phyloP scores from a whole-genome alignment of 1,139 yeast genomes.

The Meyerozyma sp. region DNA sequence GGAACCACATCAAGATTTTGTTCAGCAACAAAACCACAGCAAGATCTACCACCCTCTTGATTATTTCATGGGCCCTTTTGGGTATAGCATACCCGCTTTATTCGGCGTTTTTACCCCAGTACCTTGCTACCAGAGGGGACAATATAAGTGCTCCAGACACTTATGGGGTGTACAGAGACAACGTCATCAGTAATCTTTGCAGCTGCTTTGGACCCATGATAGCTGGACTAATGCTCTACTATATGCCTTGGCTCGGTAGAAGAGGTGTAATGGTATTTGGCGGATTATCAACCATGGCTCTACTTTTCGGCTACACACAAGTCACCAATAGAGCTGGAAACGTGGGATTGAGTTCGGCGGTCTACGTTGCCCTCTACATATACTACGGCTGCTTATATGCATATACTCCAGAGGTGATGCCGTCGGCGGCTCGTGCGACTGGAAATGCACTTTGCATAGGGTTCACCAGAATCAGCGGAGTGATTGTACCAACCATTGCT shows the following conservation, averaged over 20 bases:
- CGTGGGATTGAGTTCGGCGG: slow-evolving; percentile 25
- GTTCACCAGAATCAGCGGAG: slow-evolving; percentile 23
- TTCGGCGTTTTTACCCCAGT: slow-evolving; percentile 32
- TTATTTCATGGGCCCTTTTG: slow-evolving; percentile 30
- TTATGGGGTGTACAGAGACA: slow-evolving; percentile 28
- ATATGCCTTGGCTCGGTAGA: slow-evolving; percentile 24
- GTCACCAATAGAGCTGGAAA: slow-evolving; percentile 22
- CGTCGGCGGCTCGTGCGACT: slow-evolving; percentile 29
- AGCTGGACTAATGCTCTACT: slow-evolving; percentile 23
- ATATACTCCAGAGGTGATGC: slow-evolving; percentile 31
- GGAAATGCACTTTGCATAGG: slow-evolving; percentile 29
- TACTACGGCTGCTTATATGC: slow-evolving; percentile 31
- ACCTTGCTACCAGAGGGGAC: slow-evolving; percentile 37
- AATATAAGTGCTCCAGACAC: slow-evolving; percentile 21
- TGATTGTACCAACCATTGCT: slow-evolving; percentile 26
- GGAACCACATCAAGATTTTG: slow-evolving; percentile 25
- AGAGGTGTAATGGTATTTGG: slow-evolving; percentile 29
- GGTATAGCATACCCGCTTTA: slow-evolving; percentile 36
- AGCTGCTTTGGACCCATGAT: slow-evolving; percentile 29
- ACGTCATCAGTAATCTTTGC: slow-evolving; percentile 22
- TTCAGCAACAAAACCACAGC: slow-evolving; percentile 27
- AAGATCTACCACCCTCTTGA: slow-evolving; percentile 24
- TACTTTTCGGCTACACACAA: slow-evolving; percentile 30
- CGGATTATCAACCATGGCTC: slow-evolving; percentile 27
- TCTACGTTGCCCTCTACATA: slow-evolving; percentile 24